Evolutionary conservation across 441 rosid genomes (phyloP), one percentile per base, ranked within the genome.

Genomic region (Adansonia madagascariensis): DNA sequence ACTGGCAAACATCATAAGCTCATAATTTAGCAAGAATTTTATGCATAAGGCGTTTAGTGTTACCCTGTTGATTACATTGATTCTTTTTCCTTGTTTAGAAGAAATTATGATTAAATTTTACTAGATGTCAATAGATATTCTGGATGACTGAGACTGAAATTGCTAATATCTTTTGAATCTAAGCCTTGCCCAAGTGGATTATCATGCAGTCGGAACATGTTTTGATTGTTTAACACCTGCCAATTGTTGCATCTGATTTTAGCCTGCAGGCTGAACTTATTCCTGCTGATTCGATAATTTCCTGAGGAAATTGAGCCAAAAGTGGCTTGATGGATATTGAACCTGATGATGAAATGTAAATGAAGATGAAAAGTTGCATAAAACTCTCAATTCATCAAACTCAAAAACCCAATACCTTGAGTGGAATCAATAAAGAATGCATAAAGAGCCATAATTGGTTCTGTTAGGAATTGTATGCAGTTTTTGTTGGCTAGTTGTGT

Each of bases 261-360:
- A 69, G 73, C 44, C 8, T 35, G 67, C 67, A 31, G 44, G 68
- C 22, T 35, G 20, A 63, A 35, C 39, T 63, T 39, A 8, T 70
- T 3, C 8, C 14, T 70, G 44, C 24, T 8, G 46, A 8, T 15
- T 27, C 80, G 15, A 31, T 65, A 35, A 11, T 50, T 44, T 71
- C 44, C 46, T 46, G 75, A 52, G 59, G 55, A 22, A 73, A 57
- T 65, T 75, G 76, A 87, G 91, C 7, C 8, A 27, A 50, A 47
- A 69, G 70, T 41, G 24, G 49, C 24, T 1, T n/a, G 31, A 49
- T 49, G 59, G 35, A 27, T 70, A 44, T 70, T 50, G 60, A 70
- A 31, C 43, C 59, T 49, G 41, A 49, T 22, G 59, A 69, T 49
- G 49, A 27, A 47, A 14, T 63, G 41, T 69, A 69, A 49, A 69